These are phyloP conservation scores for Porcisia hertigi DNA, from an alignment of 208 protist genomes.

Conservation along the genomic window DNA sequence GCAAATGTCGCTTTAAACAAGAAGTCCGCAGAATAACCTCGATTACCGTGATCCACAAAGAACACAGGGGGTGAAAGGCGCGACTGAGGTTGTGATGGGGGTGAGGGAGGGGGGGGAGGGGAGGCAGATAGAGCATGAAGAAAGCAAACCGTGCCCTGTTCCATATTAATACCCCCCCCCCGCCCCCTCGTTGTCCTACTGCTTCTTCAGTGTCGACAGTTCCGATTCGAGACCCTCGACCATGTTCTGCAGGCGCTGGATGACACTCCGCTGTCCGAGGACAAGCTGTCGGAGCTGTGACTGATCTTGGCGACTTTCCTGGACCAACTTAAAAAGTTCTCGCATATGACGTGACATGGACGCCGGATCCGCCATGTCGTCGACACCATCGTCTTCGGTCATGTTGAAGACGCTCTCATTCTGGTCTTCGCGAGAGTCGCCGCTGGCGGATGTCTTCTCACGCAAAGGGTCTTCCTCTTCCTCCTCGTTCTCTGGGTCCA, in stretches of 20 bases:
- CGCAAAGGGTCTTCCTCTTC: slow-evolving; percentile 21
- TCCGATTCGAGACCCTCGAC: slow-evolving; percentile 23
- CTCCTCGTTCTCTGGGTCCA: slow-evolving; percentile 28
- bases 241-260: slow-evolving; percentile 25
- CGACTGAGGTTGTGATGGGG: too few relatives aligned
- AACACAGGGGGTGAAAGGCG: too few relatives aligned
- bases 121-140: too few relatives aligned
- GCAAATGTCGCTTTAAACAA: too few relatives aligned
- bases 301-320: slow-evolving; percentile 41
- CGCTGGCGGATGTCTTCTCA: slow-evolving; percentile 23
- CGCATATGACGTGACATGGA: slow-evolving; percentile 31
- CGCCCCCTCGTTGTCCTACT: background rate
- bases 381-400: slow-evolving; percentile 34
- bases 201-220: slow-evolving; percentile 29
- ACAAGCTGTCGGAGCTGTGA: slow-evolving; percentile 29
- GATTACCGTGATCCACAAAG: too few relatives aligned
- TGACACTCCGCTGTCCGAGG: slow-evolving; percentile 32
- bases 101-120: too few relatives aligned
- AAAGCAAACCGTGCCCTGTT: too few relatives aligned
- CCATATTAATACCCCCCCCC: too few relatives aligned
- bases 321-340: slow-evolving; percentile 39
- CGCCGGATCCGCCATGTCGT: slow-evolving; percentile 33
- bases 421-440: slow-evolving; percentile 37
- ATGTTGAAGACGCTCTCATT: slow-evolving; percentile 50
- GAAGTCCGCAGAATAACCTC: too few relatives aligned